These are phyloP conservation scores for Chlorella vulgaris DNA, from an alignment of 139 green algal genomes.

Conservation along the genomic window DNA sequence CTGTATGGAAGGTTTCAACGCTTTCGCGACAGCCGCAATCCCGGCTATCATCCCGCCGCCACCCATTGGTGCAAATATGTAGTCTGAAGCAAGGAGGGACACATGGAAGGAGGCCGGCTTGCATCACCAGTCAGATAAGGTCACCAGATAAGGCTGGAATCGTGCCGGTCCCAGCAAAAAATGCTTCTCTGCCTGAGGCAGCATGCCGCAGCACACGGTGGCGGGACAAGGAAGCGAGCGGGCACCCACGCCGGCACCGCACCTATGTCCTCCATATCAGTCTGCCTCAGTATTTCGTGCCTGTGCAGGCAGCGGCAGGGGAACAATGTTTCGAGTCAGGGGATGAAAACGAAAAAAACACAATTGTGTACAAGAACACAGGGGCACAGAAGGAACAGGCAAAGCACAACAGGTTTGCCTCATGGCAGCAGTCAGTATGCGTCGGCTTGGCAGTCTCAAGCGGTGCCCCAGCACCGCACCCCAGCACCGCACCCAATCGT, in stretches of 20 bases:
- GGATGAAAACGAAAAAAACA: neutral
- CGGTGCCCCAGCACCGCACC: neutral
- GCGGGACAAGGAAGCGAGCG: too few relatives aligned
- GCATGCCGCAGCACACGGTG: too few relatives aligned
- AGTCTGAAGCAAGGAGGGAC: neutral
- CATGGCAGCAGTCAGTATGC: too few relatives aligned
- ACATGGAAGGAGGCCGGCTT: too few relatives aligned
- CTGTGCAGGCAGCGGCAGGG: slow-evolving; percentile 43
- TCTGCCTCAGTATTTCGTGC: slow-evolving; percentile 83
- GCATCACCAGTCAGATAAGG: too few relatives aligned
- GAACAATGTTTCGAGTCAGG: neutral
- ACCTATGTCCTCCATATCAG: slow-evolving; percentile 46
- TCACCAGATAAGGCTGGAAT: too few relatives aligned
- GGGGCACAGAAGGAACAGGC: too few relatives aligned
- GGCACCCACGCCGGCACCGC: too few relatives aligned
- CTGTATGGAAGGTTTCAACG: slow-evolving; percentile 78
- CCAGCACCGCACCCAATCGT: slow-evolving; percentile 79
- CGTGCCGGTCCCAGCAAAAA: too few relatives aligned
- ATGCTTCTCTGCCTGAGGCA: too few relatives aligned
- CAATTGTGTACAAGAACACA: too few relatives aligned
- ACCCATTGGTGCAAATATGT: slow-evolving; percentile 84
- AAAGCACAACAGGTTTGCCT: too few relatives aligned
- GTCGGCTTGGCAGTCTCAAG: neutral
- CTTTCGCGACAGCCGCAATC: slow-evolving; percentile 90
- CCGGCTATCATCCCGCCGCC: slow-evolving; percentile 94